phyloP scores from a whole-genome alignment of 139 green algal species.

The Astrephomene gubernaculifera region DNA sequence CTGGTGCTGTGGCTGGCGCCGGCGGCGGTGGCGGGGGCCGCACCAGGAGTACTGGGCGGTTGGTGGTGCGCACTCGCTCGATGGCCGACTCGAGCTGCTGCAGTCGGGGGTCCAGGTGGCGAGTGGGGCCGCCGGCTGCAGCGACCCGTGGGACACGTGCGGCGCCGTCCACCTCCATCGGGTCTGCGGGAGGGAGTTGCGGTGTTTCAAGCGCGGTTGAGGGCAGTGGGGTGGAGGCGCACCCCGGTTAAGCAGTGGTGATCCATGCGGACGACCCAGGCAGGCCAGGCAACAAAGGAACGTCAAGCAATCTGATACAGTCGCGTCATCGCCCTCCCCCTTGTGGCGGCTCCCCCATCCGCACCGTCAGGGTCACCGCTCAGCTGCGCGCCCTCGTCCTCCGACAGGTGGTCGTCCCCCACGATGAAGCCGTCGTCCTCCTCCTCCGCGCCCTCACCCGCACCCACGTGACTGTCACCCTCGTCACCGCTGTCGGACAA shows the following conservation, averaged over 20 bases:
- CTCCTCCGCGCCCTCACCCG: constrained; percentile 61
- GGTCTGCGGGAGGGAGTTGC: too few species aligned
- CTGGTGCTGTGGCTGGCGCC: neutral
- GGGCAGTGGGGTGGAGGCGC: too few species aligned
- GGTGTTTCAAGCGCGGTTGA: too few species aligned
- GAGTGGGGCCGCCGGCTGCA: neutral
- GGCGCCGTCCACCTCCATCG: constrained; percentile 25
- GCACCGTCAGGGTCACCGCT: constrained; percentile 21
- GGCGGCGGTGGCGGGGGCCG: constrained; percentile 11
- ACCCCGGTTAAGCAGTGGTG: too few species aligned
- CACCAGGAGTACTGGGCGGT: constrained; percentile 64
- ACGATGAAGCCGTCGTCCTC: constrained; percentile 82
- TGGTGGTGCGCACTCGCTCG: constrained; percentile 53
- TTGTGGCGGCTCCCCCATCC: neutral
- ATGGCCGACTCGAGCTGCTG: constrained; percentile 54
- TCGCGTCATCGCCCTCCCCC: neutral
- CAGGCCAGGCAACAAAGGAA: too few species aligned
- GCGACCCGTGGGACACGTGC: too few species aligned
- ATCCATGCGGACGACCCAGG: too few species aligned
- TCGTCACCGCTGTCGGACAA: constrained; percentile 39
- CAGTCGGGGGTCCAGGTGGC: constrained; percentile 15
- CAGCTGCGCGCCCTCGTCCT: constrained; percentile 72
- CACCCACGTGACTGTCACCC: constrained; percentile 31
- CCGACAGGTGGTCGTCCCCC: constrained; percentile 78
- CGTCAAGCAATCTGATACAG: too few species aligned